Evolutionary conservation across 805 yeast species (phyloP), one percentile per base, ranked within the genome.

Genomic region (Candida peoriensis): DNA sequence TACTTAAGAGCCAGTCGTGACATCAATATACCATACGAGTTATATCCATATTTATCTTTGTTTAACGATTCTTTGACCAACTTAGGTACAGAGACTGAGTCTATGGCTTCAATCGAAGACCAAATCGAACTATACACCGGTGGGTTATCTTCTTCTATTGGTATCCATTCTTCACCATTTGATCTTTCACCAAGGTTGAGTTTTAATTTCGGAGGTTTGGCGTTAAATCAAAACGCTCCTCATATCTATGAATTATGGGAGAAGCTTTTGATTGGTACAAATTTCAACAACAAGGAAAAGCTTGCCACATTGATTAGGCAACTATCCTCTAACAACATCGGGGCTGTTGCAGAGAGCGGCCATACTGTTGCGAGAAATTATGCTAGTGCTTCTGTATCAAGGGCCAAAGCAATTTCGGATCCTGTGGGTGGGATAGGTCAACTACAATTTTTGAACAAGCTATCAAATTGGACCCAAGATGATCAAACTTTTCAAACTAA

Each of bases 41-140:
- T 84, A 30, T 70, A 80, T 36, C 78, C 81, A 24, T 88, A 74
- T 45, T 55, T 93, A 41, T 84, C 96, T 0, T 56, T 93, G 29
- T 93, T 84, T 60, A 66, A 81, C 8, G 82, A 80, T 20, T 81
- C 95, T 30, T 63, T 93, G 41, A 82, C 95, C 4, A 86, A 80
- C 53, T 66, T 93, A 43, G 98, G 98, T n/a, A 90, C 98, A 2
- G 55, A 64, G 7, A 50, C 58, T 8, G 78, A 81, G 39, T 55
- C 81, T 1, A 85, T 85, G 73, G 83, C 86, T 16, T 81, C 79
- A 24, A 70, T 93, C 38, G 97, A 90, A 52, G 88, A 89, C 46
- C 77, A 79, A 29, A 88, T 93, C 46, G 85, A 81, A 52, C 64
- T 80, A 32, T 68, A 72, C 37, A 88, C 97, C 0, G 97, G 97